These are phyloP conservation scores for Alloteropsis angusta DNA, from an alignment of 202 grass and related monocot genomes.

Conservation along the genomic window DNA sequence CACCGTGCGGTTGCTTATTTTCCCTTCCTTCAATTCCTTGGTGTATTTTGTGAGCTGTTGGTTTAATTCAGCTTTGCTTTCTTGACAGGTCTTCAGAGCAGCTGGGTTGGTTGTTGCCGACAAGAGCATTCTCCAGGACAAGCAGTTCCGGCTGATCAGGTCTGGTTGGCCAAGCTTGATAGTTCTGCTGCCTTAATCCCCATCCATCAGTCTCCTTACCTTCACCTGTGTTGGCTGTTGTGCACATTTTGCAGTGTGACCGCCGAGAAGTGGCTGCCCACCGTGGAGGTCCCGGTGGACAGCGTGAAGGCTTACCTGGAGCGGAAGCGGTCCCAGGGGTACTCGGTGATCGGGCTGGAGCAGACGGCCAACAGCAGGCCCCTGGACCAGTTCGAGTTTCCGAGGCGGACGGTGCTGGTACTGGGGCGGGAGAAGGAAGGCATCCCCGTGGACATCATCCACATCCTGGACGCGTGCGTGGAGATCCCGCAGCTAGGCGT, in stretches of 20 bases:
- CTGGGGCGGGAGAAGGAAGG: constrained; percentile 90
- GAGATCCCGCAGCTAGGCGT: constrained; percentile 91
- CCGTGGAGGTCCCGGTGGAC: constrained; percentile 58
- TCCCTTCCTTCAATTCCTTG: neutral
- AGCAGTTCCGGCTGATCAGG: constrained; percentile 91
- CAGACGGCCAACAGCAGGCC: constrained; percentile 77
- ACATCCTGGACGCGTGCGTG: constrained; percentile 64
- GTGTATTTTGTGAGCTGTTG: neutral
- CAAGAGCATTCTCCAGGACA: constrained; percentile 61
- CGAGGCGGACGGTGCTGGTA: constrained; percentile 64
- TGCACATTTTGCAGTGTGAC: constrained; percentile 40
- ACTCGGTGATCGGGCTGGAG: constrained; percentile 75
- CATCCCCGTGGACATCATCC: constrained; percentile 86
- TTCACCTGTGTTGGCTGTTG: neutral
- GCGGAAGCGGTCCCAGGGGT: constrained; percentile 62
- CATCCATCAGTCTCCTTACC: neutral
- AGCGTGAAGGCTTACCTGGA: constrained; percentile 60
- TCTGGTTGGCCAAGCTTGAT: neutral
- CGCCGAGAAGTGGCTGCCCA: constrained; percentile 88
- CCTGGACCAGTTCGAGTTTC: constrained; percentile 66
- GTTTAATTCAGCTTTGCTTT: neutral
- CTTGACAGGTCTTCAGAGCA: constrained; percentile 60
- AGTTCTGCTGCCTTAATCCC: neutral
- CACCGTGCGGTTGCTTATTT: too few species aligned
- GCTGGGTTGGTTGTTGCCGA: constrained; percentile 57